These are phyloP conservation scores for Naganishia antarctica DNA, from an alignment of 768 basidiomycete species.

Conservation along the genomic window DNA sequence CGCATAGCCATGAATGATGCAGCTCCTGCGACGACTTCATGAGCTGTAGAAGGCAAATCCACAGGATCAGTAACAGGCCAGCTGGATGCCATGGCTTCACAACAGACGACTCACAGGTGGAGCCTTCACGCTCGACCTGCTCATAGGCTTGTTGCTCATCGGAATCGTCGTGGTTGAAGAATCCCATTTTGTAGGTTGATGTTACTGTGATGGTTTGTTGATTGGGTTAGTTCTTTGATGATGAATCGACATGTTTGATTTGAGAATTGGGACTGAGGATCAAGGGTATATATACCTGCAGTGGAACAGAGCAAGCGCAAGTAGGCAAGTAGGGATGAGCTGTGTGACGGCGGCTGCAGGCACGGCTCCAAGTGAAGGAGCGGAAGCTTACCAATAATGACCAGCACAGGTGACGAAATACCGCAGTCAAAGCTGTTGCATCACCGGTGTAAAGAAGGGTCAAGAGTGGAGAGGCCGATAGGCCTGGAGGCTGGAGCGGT, in stretches of 20 bases:
- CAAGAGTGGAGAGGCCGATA: too few species aligned
- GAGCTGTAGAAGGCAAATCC: slow-evolving; percentile 3
- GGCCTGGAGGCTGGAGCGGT: too few species aligned
- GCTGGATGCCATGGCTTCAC: background rate
- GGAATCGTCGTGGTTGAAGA: slow-evolving; percentile 28
- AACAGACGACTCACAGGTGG: slow-evolving; percentile 19
- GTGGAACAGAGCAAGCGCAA: too few species aligned
- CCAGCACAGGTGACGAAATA: too few species aligned
- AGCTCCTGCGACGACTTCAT: slow-evolving; percentile 23
- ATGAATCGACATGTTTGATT: background rate
- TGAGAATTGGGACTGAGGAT: background rate
- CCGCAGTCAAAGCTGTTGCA: too few species aligned
- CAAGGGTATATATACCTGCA: too few species aligned
- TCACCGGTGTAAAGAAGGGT: too few species aligned
- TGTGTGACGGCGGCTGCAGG: too few species aligned
- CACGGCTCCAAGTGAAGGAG: too few species aligned
- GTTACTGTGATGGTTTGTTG: background rate
- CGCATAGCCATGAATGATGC: slow-evolving; percentile 26
- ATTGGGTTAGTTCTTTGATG: background rate
- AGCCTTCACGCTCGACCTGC: slow-evolving; percentile 19
- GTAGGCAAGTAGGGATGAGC: too few species aligned
- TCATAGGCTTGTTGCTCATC: slow-evolving; percentile 24
- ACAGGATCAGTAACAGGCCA: background rate
- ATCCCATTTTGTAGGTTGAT: slow-evolving; percentile 22
- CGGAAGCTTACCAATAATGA: too few species aligned